A percentile compares a stretch with the other conserved stretches of the same genome.
phyloP scores from a whole-genome alignment of 306 rosid species.

The Trifolium repens region DNA sequence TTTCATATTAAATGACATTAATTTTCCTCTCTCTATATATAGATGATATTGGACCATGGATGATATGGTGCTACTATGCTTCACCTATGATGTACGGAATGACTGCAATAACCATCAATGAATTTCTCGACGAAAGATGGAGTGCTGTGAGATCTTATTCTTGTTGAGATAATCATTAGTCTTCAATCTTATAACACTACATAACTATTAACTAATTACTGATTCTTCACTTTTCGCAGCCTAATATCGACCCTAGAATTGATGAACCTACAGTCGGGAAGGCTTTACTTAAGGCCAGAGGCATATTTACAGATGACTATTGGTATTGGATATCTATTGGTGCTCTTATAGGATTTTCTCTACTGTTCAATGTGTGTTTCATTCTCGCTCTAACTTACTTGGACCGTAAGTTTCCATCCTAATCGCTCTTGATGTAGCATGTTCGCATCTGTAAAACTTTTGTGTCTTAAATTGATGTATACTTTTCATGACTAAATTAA shows the following conservation, averaged over 20 bases:
- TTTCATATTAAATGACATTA: constrained; percentile 7
- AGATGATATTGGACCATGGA: constrained; percentile 78
- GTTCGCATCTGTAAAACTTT: neutral
- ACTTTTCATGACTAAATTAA: neutral
- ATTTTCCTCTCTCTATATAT: constrained; percentile 13
- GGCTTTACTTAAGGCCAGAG: constrained; percentile 66
- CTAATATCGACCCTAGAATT: constrained; percentile 38
- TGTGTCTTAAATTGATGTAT: constrained; percentile 5
- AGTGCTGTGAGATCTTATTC: constrained; percentile 52
- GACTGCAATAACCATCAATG: constrained; percentile 80
- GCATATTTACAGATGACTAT: constrained; percentile 54
- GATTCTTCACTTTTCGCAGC: constrained; percentile 48
- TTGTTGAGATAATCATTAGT: constrained; percentile 4
- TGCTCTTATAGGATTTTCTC: constrained; percentile 66
- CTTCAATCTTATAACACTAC: neutral
- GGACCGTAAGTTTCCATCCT: constrained; percentile 56
- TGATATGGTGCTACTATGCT: constrained; percentile 82
- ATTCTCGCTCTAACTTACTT: constrained; percentile 62
- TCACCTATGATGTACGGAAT: constrained; percentile 96
- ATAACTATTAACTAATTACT: constrained; percentile 20
- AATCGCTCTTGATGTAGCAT: neutral
- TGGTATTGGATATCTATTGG: constrained; percentile 80
- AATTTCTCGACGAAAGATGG: constrained; percentile 91
- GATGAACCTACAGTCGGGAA: constrained; percentile 66
- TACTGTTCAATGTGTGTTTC: constrained; percentile 60